phyloP scores from a whole-genome alignment of 768 basidiomycete genomes.

The Leucocoprinus birnbaumii region DNA sequence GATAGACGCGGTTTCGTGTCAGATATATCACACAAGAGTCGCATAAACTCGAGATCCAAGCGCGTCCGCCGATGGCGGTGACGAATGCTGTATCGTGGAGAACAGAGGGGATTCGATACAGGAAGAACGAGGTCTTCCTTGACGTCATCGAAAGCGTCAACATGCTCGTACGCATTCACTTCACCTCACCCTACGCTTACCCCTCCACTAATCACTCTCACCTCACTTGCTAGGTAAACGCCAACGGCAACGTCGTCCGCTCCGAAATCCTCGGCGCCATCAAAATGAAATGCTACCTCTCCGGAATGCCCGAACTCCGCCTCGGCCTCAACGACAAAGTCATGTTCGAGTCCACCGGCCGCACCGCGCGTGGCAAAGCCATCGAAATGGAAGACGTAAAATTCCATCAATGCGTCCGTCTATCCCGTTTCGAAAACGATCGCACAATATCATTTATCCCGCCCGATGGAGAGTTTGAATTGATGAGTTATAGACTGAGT shows the following conservation, averaged over 20 bases:
- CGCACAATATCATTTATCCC: slow-evolving; percentile 99
- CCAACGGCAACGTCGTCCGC: slow-evolving; percentile 94
- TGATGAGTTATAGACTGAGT: slow-evolving; percentile 96
- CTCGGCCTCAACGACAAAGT: slow-evolving; percentile 98
- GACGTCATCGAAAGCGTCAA: slow-evolving; percentile 99
- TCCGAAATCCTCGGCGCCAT: slow-evolving; percentile 98
- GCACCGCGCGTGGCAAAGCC: slow-evolving; percentile 92
- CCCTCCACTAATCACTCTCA: too few relatives aligned
- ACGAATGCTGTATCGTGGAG: slow-evolving; percentile 99
- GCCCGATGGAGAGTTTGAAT: slow-evolving; percentile 97
- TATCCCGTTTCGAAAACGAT: slow-evolving; percentile 97
- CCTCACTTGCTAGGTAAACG: slow-evolving; percentile 71
- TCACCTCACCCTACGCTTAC: too few relatives aligned
- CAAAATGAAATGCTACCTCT: slow-evolving; percentile 99
- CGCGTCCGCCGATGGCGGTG: slow-evolving; percentile 91
- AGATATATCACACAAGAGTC: slow-evolving; percentile 96
- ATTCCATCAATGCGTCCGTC: slow-evolving; percentile 98
- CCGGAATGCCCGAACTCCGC: slow-evolving; percentile 98
- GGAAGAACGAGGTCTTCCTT: slow-evolving; percentile 99
- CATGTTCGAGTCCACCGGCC: slow-evolving; percentile 97
- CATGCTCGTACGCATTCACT: slow-evolving; percentile 63
- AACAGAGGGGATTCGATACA: slow-evolving; percentile 93
- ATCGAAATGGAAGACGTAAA: slow-evolving; percentile 99
- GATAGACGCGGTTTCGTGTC: neutral
- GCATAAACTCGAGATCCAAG: slow-evolving; percentile 93